Conservation (phyloP, 2,329 filamentous ascomycete species). For the Calonectria leucothoes region DNA sequence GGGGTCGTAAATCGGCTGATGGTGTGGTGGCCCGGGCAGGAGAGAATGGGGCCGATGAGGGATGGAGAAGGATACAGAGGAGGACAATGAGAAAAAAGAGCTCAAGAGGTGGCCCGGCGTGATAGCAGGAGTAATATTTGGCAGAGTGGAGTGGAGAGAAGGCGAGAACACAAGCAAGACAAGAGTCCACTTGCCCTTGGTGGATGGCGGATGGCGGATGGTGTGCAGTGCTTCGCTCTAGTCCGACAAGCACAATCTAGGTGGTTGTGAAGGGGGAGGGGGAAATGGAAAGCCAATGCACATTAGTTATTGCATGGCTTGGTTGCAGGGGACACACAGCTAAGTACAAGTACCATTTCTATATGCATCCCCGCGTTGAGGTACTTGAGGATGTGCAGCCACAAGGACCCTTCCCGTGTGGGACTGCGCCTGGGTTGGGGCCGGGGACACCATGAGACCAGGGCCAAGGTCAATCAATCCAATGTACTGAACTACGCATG, state of each 20-base stretch:
- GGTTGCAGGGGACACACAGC: neutral
- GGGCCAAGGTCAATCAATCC: neutral
- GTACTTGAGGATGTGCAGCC: neutral
- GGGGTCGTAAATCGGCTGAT: conserved; percentile 4
- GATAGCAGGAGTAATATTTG: conserved; percentile 5
- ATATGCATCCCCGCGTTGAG: neutral
- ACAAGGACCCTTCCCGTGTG: conserved; percentile 2
- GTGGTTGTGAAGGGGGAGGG: neutral
- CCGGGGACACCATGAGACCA: neutral
- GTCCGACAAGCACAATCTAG: neutral
- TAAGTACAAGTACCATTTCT: conserved; percentile 12
- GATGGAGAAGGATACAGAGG: neutral
- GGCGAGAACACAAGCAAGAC: conserved; percentile 2
- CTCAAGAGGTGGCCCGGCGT: neutral
- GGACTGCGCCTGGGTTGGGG: neutral
- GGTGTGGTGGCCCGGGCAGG: neutral
- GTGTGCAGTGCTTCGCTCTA: neutral
- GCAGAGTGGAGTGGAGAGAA: conserved; percentile 5
- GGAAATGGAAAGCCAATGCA: neutral
- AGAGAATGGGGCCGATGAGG: neutral
- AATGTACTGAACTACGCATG: neutral
- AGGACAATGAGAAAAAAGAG: neutral
- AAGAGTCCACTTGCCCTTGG: neutral
- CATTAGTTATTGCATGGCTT: neutral
- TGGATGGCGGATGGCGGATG: neutral